A percentile compares a stretch with the other conserved stretches of the same genome.
These are phyloP conservation scores for Calonectria pteridis DNA, from an alignment of 2,329 filamentous ascomycete genomes.

Conservation along the genomic window DNA sequence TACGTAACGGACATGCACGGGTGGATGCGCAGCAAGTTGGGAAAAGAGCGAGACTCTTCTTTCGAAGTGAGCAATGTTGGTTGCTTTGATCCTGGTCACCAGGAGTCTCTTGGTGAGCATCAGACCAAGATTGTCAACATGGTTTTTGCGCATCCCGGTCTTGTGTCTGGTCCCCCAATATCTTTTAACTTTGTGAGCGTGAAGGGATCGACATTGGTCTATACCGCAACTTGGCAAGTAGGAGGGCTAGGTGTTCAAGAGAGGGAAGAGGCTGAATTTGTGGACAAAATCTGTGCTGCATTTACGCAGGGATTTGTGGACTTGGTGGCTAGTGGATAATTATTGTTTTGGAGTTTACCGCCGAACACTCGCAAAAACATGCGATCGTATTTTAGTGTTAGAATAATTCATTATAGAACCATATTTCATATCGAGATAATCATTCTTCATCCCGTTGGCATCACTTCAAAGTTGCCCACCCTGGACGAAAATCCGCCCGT, in stretches of 20 bases:
- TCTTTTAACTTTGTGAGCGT: conserved; percentile 37
- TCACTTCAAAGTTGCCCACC: not conserved
- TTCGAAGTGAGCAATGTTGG: conserved; percentile 43
- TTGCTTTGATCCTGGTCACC: conserved; percentile 19
- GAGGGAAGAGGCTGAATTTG: conserved; percentile 32
- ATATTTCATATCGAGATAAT: not conserved
- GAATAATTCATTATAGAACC: not conserved
- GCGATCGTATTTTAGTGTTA: not conserved
- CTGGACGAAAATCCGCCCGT: not conserved
- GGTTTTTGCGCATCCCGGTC: conserved; percentile 42
- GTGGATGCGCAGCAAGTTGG: conserved; percentile 39
- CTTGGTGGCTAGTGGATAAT: not conserved
- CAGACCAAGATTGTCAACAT: conserved; percentile 30
- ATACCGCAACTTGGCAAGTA: conserved; percentile 41
- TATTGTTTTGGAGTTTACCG: not conserved
- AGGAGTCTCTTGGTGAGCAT: not conserved
- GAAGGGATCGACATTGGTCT: conserved; percentile 37
- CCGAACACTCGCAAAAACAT: too few relatives aligned
- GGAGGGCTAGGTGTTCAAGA: conserved; percentile 36
- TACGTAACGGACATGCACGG: conserved; percentile 38
- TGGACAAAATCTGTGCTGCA: conserved; percentile 34
- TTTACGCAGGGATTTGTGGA: conserved; percentile 30
- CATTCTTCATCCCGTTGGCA: not conserved
- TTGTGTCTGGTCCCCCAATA: conserved; percentile 33
- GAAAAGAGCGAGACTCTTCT: conserved; percentile 37